phyloP scores from a whole-genome alignment of 2,329 filamentous ascomycete genomes.

The Fusarium oxysporum region DNA sequence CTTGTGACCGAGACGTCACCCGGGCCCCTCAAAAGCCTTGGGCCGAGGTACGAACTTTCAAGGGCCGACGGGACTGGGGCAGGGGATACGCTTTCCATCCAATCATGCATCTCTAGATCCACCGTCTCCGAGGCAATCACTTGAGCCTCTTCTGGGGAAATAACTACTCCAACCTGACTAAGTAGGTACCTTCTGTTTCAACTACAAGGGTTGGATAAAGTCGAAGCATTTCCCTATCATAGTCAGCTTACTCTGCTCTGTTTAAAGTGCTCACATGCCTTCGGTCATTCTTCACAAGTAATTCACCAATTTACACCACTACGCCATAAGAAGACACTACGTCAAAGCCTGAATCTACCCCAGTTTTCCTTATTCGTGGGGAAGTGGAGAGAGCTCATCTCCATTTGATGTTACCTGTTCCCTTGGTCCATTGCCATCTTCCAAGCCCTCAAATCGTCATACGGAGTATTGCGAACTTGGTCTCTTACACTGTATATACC shows the following conservation, averaged over 20 bases:
- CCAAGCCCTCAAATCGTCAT: not conserved
- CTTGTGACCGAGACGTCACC: conserved; percentile 43
- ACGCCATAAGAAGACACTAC: too few relatives aligned
- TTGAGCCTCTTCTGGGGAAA: conserved; percentile 33
- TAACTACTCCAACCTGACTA: not conserved
- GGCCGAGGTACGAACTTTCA: conserved; percentile 41
- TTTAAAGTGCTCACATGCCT: not conserved
- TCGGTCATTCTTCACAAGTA: not conserved
- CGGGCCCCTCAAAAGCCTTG: conserved; percentile 42
- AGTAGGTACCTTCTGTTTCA: not conserved
- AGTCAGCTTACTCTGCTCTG: not conserved
- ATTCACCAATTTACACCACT: not conserved
- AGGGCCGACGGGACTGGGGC: conserved; percentile 25
- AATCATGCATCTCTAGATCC: not conserved
- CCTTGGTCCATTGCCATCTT: conserved; percentile 2
- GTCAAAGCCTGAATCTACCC: not conserved
- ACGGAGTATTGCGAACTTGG: not conserved
- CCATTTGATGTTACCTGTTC: not conserved
- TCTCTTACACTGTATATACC: not conserved
- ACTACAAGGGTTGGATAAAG: not conserved
- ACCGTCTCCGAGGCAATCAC: conserved; percentile 32
- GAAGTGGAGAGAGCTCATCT: conserved; percentile 31
- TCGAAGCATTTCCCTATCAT: not conserved
- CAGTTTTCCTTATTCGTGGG: conserved; percentile 15
- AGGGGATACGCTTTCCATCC: not conserved